These are phyloP conservation scores for Polychaeton citri DNA, from an alignment of 2,329 filamentous ascomycete species.

Conservation along the genomic window DNA sequence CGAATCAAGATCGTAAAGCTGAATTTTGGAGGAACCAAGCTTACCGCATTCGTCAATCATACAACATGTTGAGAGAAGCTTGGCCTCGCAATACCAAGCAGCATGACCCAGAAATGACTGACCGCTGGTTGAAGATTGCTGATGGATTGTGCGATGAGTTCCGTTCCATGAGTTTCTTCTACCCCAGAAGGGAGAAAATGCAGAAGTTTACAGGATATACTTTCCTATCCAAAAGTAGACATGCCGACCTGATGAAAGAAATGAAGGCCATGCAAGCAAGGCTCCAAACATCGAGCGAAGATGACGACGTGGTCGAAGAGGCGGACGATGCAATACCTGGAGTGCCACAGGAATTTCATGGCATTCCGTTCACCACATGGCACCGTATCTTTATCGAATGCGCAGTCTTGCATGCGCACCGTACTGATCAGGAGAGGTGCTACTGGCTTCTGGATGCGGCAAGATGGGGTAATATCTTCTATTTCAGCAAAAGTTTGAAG, in stretches of 20 bases:
- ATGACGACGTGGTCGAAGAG: constrained; percentile 10
- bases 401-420: constrained; percentile 59
- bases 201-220: neutral
- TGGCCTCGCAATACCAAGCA: neutral
- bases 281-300: constrained; percentile 23
- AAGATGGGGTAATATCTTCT: constrained; percentile 65
- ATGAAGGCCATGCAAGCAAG: constrained; percentile 27
- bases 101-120: neutral
- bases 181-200: constrained; percentile 34
- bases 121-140: constrained; percentile 43
- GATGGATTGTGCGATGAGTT: constrained; percentile 48
- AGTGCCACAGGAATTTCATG: constrained; percentile 50
- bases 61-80: neutral
- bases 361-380: constrained; percentile 73
- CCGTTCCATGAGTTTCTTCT: constrained; percentile 46
- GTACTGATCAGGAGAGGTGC: constrained; percentile 54
- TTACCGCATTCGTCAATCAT: neutral
- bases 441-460: constrained; percentile 72
- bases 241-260: constrained; percentile 12
- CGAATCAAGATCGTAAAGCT: neutral
- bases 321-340: constrained; percentile 3
- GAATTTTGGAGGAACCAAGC: neutral
- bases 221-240: neutral
- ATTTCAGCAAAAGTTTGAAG: constrained; percentile 33
- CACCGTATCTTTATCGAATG: constrained; percentile 83